Evolutionary conservation across 495 filamentous ascomycete genomes (phyloP).

Genomic region (Achaetomiella virescens): DNA sequence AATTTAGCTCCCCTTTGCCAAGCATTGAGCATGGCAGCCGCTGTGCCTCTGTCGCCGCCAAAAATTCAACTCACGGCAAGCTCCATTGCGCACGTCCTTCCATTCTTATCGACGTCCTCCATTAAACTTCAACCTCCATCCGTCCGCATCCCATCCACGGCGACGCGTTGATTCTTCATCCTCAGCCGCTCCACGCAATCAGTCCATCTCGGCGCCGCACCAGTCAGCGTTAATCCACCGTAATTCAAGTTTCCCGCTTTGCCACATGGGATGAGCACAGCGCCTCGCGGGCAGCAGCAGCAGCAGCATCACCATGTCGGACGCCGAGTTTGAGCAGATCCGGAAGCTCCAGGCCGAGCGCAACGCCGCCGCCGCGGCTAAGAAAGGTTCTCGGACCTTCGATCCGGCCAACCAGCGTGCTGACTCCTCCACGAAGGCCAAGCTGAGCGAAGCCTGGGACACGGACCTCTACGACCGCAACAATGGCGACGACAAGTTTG

Average conservation of each 20-base stretch:
- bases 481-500: conserved; percentile 75
- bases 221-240: background rate
- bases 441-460: conserved; percentile 91
- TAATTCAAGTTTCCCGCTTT: background rate
- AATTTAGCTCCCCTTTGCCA: background rate
- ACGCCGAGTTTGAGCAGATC: conserved; percentile 78
- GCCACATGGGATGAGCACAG: conserved; percentile 20
- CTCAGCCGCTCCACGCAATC: background rate
- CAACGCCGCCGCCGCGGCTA: conserved; percentile 72
- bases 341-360: conserved; percentile 85
- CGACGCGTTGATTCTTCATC: background rate
- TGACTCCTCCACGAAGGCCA: conserved; percentile 88
- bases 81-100: conserved; percentile 4
- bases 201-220: background rate
- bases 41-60: conserved; percentile 12
- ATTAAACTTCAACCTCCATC: background rate
- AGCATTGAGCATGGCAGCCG: conserved; percentile 6
- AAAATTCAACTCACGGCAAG: conserved; percentile 16
- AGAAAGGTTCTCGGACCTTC: conserved; percentile 83
- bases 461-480: conserved; percentile 79
- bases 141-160: conserved; percentile 8
- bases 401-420: conserved; percentile 81
- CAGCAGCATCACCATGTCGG: conserved; percentile 42
- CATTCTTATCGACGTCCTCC: conserved; percentile 2
- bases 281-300: conserved; percentile 12